Conservation (phyloP, 106 monocot genomes). For the Dendrobium huoshanense region DNA sequence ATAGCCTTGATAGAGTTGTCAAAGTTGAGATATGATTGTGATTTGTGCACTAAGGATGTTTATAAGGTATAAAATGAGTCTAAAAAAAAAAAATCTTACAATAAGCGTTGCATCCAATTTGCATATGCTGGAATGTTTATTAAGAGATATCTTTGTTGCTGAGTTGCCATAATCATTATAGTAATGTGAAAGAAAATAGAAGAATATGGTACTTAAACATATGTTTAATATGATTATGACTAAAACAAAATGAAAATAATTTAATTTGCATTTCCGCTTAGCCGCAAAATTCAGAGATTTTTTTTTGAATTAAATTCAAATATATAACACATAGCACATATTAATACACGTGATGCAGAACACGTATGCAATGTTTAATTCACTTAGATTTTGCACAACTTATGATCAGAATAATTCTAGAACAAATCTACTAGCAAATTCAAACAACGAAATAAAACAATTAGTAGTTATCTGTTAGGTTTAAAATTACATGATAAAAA, state of each 20-base stretch:
- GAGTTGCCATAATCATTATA: conserved; percentile 53
- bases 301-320: too few relatives aligned
- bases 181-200: background rate
- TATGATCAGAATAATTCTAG: too few relatives aligned
- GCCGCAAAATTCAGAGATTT: too few relatives aligned
- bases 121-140: conserved; percentile 62
- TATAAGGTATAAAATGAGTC: background rate
- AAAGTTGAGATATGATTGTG: background rate
- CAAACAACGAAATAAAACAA: too few relatives aligned
- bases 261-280: conserved; percentile 40
- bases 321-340: too few relatives aligned
- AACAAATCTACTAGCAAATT: too few relatives aligned
- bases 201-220: background rate
- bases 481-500: too few relatives aligned
- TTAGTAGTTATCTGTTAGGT: too few relatives aligned
- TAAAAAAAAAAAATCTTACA: conserved; percentile 30
- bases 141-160: conserved; percentile 49
- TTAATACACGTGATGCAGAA: too few relatives aligned
- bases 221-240: background rate
- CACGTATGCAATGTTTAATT: too few relatives aligned
- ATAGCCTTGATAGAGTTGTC: conserved; percentile 6
- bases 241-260: background rate
- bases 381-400: too few relatives aligned
- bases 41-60: background rate
- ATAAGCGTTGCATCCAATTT: conserved; percentile 71